Conservation (phyloP, 2,329 filamentous ascomycete species). For the Colletotrichum sp. region DNA sequence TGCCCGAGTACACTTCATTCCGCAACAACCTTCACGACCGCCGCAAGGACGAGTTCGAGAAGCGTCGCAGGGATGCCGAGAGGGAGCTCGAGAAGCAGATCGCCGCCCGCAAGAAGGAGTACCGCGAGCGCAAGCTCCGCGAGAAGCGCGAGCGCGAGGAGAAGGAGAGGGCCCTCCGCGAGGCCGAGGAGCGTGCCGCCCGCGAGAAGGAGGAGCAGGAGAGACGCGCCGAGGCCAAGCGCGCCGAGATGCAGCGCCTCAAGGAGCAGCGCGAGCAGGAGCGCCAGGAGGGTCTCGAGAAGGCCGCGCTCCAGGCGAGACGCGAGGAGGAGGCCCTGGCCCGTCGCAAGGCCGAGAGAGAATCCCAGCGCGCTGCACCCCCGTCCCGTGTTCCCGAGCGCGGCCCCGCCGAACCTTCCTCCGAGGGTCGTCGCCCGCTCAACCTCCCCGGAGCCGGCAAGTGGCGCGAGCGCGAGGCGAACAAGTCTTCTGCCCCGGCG, state of each 20-base stretch:
- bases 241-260: slow-evolving; percentile 69
- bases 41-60: slow-evolving; percentile 94
- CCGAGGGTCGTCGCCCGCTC: slow-evolving; percentile 27
- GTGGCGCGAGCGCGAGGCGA: slow-evolving; percentile 47
- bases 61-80: slow-evolving; percentile 88
- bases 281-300: slow-evolving; percentile 71
- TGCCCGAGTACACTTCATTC: slow-evolving; percentile 86
- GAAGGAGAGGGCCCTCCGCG: slow-evolving; percentile 75
- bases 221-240: slow-evolving; percentile 79
- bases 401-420: slow-evolving; percentile 29
- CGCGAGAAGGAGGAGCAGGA: slow-evolving; percentile 87
- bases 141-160: slow-evolving; percentile 88
- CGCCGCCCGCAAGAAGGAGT: slow-evolving; percentile 83
- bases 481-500: slow-evolving; percentile 33
- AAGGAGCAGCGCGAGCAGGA: slow-evolving; percentile 71
- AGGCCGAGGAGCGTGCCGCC: slow-evolving; percentile 84
- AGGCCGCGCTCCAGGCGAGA: slow-evolving; percentile 73
- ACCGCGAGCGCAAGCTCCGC: slow-evolving; percentile 79
- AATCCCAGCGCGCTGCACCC: slow-evolving; percentile 43
- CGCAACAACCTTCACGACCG: slow-evolving; percentile 82
- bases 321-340: slow-evolving; percentile 89
- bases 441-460: slow-evolving; percentile 40
- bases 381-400: slow-evolving; percentile 49
- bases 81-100: slow-evolving; percentile 94
- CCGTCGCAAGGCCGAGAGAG: slow-evolving; percentile 71